A percentile compares a stretch with the other conserved stretches of the same genome.
Conservation (phyloP, 169 alveolate genomes). For the Ichthyophthirius multifiliis region DNA sequence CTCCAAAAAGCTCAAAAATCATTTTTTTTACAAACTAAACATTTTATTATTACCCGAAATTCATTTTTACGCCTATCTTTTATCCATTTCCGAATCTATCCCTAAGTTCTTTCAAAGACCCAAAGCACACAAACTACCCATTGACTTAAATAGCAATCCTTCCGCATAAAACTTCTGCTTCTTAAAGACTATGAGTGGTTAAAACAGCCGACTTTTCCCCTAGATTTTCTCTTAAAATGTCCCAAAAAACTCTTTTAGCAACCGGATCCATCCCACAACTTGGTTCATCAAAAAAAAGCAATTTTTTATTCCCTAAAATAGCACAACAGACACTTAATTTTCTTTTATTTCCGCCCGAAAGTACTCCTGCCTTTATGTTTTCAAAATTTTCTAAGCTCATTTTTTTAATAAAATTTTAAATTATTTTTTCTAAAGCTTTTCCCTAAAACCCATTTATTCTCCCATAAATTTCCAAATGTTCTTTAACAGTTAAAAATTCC, state of each 20-base stretch:
- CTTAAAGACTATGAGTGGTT: constrained; percentile 85
- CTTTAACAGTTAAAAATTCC: constrained; percentile 83
- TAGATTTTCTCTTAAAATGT: not conserved
- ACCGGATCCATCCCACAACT: not conserved
- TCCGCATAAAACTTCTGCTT: constrained; percentile 79
- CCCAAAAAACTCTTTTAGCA: not conserved
- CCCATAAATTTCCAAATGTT: constrained; percentile 82
- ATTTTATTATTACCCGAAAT: not conserved
- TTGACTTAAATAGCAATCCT: constrained; percentile 75
- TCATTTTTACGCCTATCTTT: constrained; percentile 20
- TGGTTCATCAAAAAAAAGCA: constrained; percentile 69
- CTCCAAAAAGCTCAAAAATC: not conserved
- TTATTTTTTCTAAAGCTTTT: constrained; percentile 24
- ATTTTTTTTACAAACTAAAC: not conserved
- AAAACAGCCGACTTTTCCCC: constrained; percentile 54
- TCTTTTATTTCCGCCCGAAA: constrained; percentile 67
- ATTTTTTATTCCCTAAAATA: constrained; percentile 48
- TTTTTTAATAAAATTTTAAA: constrained; percentile 38
- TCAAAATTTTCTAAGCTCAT: constrained; percentile 49
- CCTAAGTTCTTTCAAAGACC: constrained; percentile 57
- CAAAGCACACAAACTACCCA: constrained; percentile 73
- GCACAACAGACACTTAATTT: constrained; percentile 53
- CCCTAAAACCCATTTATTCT: constrained; percentile 70
- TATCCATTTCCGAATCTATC: constrained; percentile 65
- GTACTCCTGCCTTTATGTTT: constrained; percentile 41